Evolutionary conservation across 2,329 filamentous ascomycete genomes (phyloP).

Genomic region (Fusarium devonianum): DNA sequence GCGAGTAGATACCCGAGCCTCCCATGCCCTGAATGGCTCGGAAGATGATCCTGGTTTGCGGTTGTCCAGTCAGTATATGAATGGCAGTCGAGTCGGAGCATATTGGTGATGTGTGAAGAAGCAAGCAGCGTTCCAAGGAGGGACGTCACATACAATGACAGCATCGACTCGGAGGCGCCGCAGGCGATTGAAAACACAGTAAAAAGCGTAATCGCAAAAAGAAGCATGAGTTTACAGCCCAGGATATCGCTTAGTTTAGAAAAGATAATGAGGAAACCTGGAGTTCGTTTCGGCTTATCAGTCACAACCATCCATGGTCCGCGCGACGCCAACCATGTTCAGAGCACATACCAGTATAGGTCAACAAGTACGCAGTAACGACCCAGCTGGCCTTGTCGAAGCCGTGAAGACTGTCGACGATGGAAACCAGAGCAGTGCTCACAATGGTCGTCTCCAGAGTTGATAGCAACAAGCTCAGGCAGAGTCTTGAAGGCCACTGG

Average conservation of each 20-base stretch:
- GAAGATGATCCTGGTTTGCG: constrained; percentile 1
- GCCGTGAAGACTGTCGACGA: constrained; percentile 29
- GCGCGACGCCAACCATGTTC: no score
- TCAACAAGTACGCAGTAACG: constrained; percentile 57
- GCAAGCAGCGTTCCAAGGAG: no score
- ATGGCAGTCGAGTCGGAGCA: no score
- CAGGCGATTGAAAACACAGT: constrained; percentile 23
- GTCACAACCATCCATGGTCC: no score
- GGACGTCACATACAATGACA: not conserved
- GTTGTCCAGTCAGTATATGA: no score
- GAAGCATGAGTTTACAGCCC: constrained; percentile 22
- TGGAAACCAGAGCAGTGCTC: constrained; percentile 57
- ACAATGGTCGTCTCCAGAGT: constrained; percentile 59
- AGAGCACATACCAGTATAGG: constrained; percentile 51
- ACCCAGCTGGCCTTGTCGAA: constrained; percentile 52
- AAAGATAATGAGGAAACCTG: constrained; percentile 29
- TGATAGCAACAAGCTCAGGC: constrained; percentile 47
- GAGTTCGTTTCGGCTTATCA: not conserved
- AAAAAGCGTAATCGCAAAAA: constrained; percentile 15
- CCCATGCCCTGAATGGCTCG: constrained; percentile 13
- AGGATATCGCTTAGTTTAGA: constrained; percentile 26
- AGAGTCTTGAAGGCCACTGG: no score
- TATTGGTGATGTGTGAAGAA: no score
- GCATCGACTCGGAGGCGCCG: constrained; percentile 1
- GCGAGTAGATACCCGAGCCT: constrained; percentile 11